Base-by-base conservation (phyloP, 345 rosid species). In the Boechera retrofracta region DNA sequence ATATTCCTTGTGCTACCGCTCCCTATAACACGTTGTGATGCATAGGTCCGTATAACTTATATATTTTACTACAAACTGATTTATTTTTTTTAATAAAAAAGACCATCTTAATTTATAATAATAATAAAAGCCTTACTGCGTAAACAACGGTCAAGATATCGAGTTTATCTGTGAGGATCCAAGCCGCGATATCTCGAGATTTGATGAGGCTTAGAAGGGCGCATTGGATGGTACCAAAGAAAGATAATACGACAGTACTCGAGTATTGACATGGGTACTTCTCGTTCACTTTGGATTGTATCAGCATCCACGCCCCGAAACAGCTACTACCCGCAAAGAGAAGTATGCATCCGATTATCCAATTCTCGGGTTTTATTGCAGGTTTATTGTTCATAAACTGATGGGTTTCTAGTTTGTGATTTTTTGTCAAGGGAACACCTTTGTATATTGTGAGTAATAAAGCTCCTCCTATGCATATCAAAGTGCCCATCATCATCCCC, bases 391-490 rank as follows among this genome's bases (percentile, higher is more conserved):
- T 55, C 0, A 45, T 45, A 10, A 6, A 5, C 4, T 5, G 59
- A 67, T 67, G 66, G 12, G 38, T 54, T 56, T 75, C 76, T 10
- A 61, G 41, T 60, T 66, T 35, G 35, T 39, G 72, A 79, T 32
- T 18, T 48, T 69, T 77, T 54, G 66, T 75, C 42, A 88, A 77
- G 24, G 85, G 78, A 33, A 74, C 49, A 52, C 95, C 92, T 79
- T 72, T 83, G 81, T 85, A 85, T 64, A 84, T 79, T 5, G 85
- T 83, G 24, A 90, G 41, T 24, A 83, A 13, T 79, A 90, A 76
- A 68, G 89, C 88, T 74, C 92, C 92, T 47, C 83, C 85, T 7
- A 85, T 69, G 64, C 92, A 90, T 57, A 85, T 75, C 48, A 85
- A 49, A 11, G 91, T 75, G 2, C 95, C 91, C 2, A 85, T 24